Evolutionary conservation across 2,329 filamentous ascomycete genomes (phyloP).

Genomic region (Apiospora arundinis): DNA sequence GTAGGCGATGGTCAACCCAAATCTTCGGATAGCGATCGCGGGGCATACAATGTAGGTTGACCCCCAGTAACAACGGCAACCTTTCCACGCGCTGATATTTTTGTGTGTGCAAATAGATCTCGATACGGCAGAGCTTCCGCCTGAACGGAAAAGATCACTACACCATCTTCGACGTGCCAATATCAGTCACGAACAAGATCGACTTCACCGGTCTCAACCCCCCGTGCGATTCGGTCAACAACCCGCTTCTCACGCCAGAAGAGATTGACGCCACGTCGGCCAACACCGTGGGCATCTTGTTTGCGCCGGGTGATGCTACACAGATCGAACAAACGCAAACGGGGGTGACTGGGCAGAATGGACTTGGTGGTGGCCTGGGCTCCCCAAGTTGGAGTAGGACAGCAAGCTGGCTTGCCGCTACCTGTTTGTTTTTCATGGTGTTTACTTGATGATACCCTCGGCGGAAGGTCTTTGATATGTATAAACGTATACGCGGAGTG

Average conservation of each 20-base stretch:
- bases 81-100: neutral
- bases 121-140: conserved; percentile 73
- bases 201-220: conserved; percentile 47
- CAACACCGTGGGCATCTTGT: conserved; percentile 53
- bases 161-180: conserved; percentile 74
- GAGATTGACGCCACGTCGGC: conserved; percentile 51
- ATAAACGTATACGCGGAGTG: neutral
- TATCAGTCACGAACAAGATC: conserved; percentile 72
- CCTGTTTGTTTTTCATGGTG: conserved; percentile 39
- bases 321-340: conserved; percentile 47
- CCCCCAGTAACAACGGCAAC: neutral
- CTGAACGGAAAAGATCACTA: conserved; percentile 69
- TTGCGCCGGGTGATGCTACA: conserved; percentile 58
- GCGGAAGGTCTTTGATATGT: neutral
- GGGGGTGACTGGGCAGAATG: conserved; percentile 35
- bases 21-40: conserved; percentile 55
- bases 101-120: conserved; percentile 54
- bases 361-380: conserved; percentile 39
- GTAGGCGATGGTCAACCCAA: conserved; percentile 62
- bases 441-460: conserved; percentile 11
- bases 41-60: conserved; percentile 65
- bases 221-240: conserved; percentile 58
- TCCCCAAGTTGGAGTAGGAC: conserved; percentile 38
- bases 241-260: conserved; percentile 55
- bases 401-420: conserved; percentile 31